Percentiles rank a stretch among this genome's conserved stretches.
phyloP scores from a whole-genome alignment of 768 basidiomycete species.

The Auricularia sp. region DNA sequence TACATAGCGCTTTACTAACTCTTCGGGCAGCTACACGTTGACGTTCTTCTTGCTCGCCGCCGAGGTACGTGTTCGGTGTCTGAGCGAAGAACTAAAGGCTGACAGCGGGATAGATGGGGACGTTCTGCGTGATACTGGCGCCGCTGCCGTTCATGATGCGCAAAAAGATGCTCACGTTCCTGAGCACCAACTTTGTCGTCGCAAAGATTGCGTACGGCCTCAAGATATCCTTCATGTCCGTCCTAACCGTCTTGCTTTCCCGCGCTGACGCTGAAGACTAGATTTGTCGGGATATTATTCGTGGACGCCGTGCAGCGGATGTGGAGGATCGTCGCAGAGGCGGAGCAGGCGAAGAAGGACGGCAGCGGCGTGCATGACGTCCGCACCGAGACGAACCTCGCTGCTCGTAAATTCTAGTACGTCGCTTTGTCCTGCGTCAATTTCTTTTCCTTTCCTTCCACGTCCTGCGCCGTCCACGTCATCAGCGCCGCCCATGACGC shows the following conservation, averaged over 20 bases:
- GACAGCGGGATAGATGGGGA: slow-evolving; percentile 44
- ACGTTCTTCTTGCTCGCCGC: slow-evolving; percentile 74
- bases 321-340: slow-evolving; percentile 67
- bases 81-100: not conserved
- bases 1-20: not conserved
- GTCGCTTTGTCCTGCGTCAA: too few species aligned
- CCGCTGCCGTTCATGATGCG: slow-evolving; percentile 73
- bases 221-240: slow-evolving; percentile 90
- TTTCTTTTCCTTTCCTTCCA: too few species aligned
- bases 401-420: slow-evolving; percentile 90
- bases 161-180: slow-evolving; percentile 61
- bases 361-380: slow-evolving; percentile 44
- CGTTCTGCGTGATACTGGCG: slow-evolving; percentile 74
- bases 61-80: slow-evolving; percentile 34
- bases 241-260: slow-evolving; percentile 2
- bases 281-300: slow-evolving; percentile 81
- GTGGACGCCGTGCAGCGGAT: slow-evolving; percentile 89
- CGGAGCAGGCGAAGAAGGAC: slow-evolving; percentile 51
- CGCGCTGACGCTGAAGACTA: slow-evolving; percentile 3
- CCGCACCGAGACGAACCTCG: slow-evolving; percentile 73
- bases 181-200: slow-evolving; percentile 55
- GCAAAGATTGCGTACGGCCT: slow-evolving; percentile 87
- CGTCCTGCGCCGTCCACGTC: too few species aligned
- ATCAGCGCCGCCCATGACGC: too few species aligned
- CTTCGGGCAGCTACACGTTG: slow-evolving; percentile 49